Evolutionary conservation across 768 basidiomycete genomes (phyloP).

Genomic region (Harrya chromipes): DNA sequence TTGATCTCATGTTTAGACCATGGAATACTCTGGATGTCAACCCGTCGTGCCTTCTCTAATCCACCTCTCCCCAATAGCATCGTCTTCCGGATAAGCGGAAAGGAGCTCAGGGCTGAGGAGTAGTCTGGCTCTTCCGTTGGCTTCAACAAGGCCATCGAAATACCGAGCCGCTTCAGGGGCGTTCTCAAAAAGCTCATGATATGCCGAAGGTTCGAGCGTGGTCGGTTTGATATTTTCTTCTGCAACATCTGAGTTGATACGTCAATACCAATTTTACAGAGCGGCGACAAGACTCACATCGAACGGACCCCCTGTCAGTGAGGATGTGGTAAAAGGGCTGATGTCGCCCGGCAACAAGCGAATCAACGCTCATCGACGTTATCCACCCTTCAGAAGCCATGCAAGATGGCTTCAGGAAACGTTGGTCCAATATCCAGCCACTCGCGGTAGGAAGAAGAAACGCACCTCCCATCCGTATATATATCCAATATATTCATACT

Average conservation of each 20-base stretch:
- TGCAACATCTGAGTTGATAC: conserved; percentile 31
- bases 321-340: conserved; percentile 51
- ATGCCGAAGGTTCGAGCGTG: conserved; percentile 14
- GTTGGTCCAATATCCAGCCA: background rate
- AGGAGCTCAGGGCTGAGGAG: conserved; percentile 42
- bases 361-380: conserved; percentile 39
- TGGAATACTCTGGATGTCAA: background rate
- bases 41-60: conserved; percentile 19
- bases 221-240: conserved; percentile 34
- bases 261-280: conserved; percentile 1
- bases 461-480: conserved; percentile 51
- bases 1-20: background rate
- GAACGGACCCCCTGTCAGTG: conserved; percentile 32
- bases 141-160: conserved; percentile 34
- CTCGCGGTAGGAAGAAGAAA: background rate
- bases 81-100: conserved; percentile 47
- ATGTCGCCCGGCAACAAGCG: conserved; percentile 37
- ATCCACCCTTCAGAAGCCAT: conserved; percentile 44
- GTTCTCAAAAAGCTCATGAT: conserved; percentile 23
- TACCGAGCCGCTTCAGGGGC: conserved; percentile 32
- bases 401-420: conserved; percentile 31
- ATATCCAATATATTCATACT: conserved; percentile 41
- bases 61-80: conserved; percentile 36
- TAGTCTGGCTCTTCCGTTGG: conserved; percentile 34
- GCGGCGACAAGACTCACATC: conserved; percentile 32